Base-by-base conservation (phyloP, 1,284 basidiomycete genomes). In the Cutaneotrichosporon sp. region DNA sequence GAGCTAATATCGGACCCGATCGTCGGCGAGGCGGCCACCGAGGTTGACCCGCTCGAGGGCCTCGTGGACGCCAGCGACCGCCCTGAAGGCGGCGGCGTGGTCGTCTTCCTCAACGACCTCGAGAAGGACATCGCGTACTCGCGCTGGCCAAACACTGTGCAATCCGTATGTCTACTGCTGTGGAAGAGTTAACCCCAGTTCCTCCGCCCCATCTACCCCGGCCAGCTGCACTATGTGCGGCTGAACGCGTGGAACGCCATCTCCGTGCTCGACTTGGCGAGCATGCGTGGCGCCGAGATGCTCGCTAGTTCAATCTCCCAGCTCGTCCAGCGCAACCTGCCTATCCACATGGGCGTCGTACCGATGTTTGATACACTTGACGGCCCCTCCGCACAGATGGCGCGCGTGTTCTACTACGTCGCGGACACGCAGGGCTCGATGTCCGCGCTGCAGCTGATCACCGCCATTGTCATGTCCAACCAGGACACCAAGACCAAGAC, bases 101-200 rank as follows among this genome's bases (percentile, higher is more conserved):
- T 97, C 58, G 76, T 88, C 0, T 98, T 90, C 87, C 89, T 90
- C 86, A 98, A 98, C 78, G 89, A 98, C 78, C 79, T 98, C 30
- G 89, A 92, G 80, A 90, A 87, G 66, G 95, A 97, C 74, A 82
- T 80, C n/a, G 82, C 86, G 81, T 78, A 60, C 50, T 64, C 70
- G 51, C 64, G 68, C 13, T 78, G 75, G 76, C 74, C 77, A 4
- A 50, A 60, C 4, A 31, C 51, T 9, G 36, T 76, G 13, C 63
- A 65, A 42, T 73, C 71, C 9, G 76, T 77, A 60, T 70, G 73
- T 63, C 31, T 38, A 11, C 31, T 16, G n/a, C 22, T n/a, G n/a
- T 26, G 4, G 9, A 21, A 18, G 16, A 47, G 42, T 66, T 68
- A 53, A 69, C 58, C 5, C 6, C 47, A 76, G 71, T 78, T 71